Evolutionary conservation across 345 rosid species (phyloP).

Genomic region (Excoecaria cochinchinensis): DNA sequence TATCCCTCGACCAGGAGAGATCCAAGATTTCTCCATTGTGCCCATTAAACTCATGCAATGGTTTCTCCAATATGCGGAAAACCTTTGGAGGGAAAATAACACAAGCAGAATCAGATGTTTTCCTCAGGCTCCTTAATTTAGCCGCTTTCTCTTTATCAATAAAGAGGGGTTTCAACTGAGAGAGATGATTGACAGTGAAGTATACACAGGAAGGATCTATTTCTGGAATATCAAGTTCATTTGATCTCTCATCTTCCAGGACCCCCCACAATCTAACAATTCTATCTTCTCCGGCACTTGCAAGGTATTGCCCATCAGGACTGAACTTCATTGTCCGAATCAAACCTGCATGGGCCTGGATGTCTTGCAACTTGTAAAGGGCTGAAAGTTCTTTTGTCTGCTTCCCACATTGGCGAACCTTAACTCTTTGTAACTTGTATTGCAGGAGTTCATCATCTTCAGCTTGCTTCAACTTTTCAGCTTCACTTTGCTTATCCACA

Average conservation of each 20-base stretch:
- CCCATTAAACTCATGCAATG: conserved; percentile 65
- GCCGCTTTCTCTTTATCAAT: conserved; percentile 39
- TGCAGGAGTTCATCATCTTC: conserved; percentile 28
- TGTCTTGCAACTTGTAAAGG: conserved; percentile 63
- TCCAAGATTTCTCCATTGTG: conserved; percentile 65
- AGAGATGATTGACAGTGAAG: conserved; percentile 49
- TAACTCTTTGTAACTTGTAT: conserved; percentile 31
- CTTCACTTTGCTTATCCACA: conserved; percentile 38
- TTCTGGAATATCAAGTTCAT: conserved; percentile 43
- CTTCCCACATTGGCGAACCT: conserved; percentile 36
- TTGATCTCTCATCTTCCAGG: conserved; percentile 49
- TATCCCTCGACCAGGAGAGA: conserved; percentile 70
- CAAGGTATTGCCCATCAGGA: conserved; percentile 63
- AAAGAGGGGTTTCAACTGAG: conserved; percentile 45
- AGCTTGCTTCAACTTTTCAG: conserved; percentile 35
- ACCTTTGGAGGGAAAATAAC: conserved; percentile 66
- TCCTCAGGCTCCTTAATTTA: conserved; percentile 40
- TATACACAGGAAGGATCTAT: conserved; percentile 52
- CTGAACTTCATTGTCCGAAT: conserved; percentile 74
- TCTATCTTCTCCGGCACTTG: conserved; percentile 74
- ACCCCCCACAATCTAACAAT: conserved; percentile 70
- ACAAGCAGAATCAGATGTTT: conserved; percentile 53
- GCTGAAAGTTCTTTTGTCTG: conserved; percentile 62
- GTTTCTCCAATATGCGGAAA: conserved; percentile 56
- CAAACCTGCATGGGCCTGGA: conserved; percentile 68